phyloP scores from a whole-genome alignment of 345 rosid genomes.

The Triadica sebifera region DNA sequence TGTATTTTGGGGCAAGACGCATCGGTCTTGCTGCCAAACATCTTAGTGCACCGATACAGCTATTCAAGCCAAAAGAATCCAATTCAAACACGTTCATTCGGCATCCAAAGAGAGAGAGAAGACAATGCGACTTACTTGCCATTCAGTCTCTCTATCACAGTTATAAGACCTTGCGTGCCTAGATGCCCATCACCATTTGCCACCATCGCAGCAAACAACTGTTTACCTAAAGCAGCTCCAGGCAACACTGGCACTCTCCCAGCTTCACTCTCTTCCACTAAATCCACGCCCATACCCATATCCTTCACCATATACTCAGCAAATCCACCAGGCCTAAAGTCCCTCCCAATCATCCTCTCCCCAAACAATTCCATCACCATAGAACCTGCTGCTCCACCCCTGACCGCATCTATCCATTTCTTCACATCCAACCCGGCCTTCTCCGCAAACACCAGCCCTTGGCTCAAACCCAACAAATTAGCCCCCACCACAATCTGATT shows the following conservation, averaged over 20 bases:
- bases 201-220: constrained; percentile 74
- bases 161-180: constrained; percentile 68
- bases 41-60: neutral
- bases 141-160: constrained; percentile 71
- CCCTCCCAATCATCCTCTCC: constrained; percentile 58
- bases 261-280: constrained; percentile 44
- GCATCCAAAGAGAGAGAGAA: neutral
- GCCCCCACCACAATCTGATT: constrained; percentile 74
- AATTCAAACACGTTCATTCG: neutral
- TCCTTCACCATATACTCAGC: constrained; percentile 88
- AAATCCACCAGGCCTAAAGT: constrained; percentile 64
- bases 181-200: constrained; percentile 73
- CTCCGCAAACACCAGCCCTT: constrained; percentile 70
- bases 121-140: constrained; percentile 31
- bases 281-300: constrained; percentile 70
- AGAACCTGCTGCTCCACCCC: constrained; percentile 64
- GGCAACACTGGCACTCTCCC: constrained; percentile 46
- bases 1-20: neutral
- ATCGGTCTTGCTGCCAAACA: neutral
- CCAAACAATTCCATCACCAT: constrained; percentile 73
- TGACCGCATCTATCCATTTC: constrained; percentile 47
- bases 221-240: constrained; percentile 73
- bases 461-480: constrained; percentile 69
- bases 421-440: constrained; percentile 55
- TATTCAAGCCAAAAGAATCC: neutral